Evolutionary conservation across 192 early-diverging fungal species (phyloP).

Genomic region (Coemansia erecta): DNA sequence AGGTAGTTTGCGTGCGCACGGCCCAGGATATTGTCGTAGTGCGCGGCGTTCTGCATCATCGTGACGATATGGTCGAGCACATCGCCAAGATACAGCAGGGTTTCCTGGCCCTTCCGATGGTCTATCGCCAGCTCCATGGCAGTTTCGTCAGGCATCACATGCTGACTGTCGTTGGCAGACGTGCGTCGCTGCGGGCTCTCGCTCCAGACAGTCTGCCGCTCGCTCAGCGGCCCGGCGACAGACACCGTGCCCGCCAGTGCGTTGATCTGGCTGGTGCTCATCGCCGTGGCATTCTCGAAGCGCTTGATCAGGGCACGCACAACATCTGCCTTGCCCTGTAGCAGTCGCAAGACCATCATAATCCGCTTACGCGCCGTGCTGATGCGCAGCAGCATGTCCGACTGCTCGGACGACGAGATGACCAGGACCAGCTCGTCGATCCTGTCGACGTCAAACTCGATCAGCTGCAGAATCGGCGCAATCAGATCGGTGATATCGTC

Average conservation of each 20-base stretch:
- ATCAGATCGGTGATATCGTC: constrained; percentile 95
- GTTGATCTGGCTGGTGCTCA: constrained; percentile 39
- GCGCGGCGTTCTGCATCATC: constrained; percentile 74
- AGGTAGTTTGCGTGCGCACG: constrained; percentile 75
- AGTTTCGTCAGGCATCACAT: constrained; percentile 3
- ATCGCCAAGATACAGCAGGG: constrained; percentile 72
- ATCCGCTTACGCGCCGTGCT: constrained; percentile 71
- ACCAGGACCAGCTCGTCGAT: constrained; percentile 95
- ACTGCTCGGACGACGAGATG: constrained; percentile 85
- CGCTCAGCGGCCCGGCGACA: background rate
- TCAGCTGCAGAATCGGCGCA: constrained; percentile 76
- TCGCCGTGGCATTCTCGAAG: constrained; percentile 50
- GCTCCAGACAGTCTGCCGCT: constrained; percentile 1
- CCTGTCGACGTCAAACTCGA: constrained; percentile 93
- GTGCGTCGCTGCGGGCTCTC: constrained; percentile 29
- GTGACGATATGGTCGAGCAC: constrained; percentile 79
- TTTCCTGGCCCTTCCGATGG: constrained; percentile 59
- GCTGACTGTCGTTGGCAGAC: background rate
- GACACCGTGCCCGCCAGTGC: constrained; percentile 15
- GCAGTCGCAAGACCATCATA: constrained; percentile 65
- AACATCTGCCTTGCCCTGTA: constrained; percentile 73
- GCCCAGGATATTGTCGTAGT: constrained; percentile 69
- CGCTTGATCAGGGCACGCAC: constrained; percentile 74
- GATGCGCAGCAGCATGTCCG: constrained; percentile 75
- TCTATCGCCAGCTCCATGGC: constrained; percentile 37